phyloP scores from a whole-genome alignment of 768 basidiomycete species.

The Suillus alpinus region DNA sequence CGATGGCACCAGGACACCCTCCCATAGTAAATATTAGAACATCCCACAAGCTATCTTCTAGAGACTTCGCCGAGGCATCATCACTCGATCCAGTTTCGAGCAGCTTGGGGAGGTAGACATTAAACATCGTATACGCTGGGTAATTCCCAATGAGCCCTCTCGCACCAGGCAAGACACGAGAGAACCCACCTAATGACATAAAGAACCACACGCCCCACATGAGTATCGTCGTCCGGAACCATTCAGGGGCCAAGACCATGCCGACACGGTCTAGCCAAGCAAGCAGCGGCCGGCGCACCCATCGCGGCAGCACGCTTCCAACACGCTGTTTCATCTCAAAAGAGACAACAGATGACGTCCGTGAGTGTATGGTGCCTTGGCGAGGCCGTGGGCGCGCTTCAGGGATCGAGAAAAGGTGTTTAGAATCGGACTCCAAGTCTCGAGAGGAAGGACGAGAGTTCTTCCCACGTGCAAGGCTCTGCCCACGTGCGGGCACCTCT shows the following conservation, averaged over 20 bases:
- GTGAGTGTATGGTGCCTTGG: slow-evolving; percentile 12
- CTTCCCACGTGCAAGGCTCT: slow-evolving; percentile 31
- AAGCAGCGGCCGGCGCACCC: slow-evolving; percentile 54
- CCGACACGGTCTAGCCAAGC: slow-evolving; percentile 68
- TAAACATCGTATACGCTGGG: slow-evolving; percentile 87
- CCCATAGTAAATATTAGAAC: slow-evolving; percentile 84
- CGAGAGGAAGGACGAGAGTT: slow-evolving; percentile 14
- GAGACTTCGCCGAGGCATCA: slow-evolving; percentile 36
- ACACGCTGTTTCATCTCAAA: slow-evolving; percentile 39
- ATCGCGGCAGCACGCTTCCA: slow-evolving; percentile 47
- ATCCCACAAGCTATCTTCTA: slow-evolving; percentile 74
- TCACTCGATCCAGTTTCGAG: slow-evolving; percentile 51
- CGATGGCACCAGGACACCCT: slow-evolving; percentile 81
- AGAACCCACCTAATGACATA: slow-evolving; percentile 68
- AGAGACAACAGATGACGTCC: slow-evolving; percentile 38
- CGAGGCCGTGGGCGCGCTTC: slow-evolving; percentile 6
- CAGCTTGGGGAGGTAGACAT: slow-evolving; percentile 85
- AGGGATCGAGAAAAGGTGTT: slow-evolving; percentile 6
- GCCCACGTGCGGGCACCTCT: slow-evolving; percentile 22
- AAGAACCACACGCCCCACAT: slow-evolving; percentile 78
- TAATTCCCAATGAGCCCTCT: no score
- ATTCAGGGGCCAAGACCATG: slow-evolving; percentile 72
- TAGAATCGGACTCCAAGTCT: slow-evolving; percentile 13
- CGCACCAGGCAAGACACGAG: no score
- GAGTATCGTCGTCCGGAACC: slow-evolving; percentile 72